Conservation (phyloP, 495 filamentous ascomycete species). For the Hypoxylon intermedium region DNA sequence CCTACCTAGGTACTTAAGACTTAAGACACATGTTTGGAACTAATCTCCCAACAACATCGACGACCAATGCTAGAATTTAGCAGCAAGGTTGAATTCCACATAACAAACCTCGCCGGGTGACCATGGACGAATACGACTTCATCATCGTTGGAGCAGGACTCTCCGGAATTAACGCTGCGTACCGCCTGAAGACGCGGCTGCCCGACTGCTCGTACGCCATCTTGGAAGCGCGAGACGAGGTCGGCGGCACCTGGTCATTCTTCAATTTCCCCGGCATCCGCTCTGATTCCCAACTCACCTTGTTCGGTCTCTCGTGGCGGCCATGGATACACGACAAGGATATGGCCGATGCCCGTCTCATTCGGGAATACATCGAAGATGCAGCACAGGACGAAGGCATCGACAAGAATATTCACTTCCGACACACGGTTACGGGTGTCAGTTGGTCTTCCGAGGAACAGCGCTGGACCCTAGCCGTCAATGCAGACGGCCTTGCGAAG, state of each 20-base stretch:
- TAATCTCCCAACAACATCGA: no score
- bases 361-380: constrained; percentile 68
- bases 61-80: no score
- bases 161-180: constrained; percentile 76
- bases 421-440: constrained; percentile 60
- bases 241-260: constrained; percentile 78
- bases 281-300: constrained; percentile 69
- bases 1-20: no score
- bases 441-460: constrained; percentile 68
- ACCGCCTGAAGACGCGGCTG: constrained; percentile 67
- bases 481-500: constrained; percentile 50
- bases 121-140: constrained; percentile 58
- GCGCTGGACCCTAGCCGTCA: constrained; percentile 65
- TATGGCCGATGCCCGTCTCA: constrained; percentile 66
- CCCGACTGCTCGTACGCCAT: constrained; percentile 65
- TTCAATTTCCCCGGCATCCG: constrained; percentile 75
- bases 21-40: no score
- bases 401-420: constrained; percentile 65
- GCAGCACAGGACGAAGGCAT: constrained; percentile 69
- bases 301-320: constrained; percentile 72
- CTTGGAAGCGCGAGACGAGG: constrained; percentile 65
- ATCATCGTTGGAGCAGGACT: constrained; percentile 76
- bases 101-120: neutral
- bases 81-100: neutral
- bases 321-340: constrained; percentile 66